phyloP scores from a whole-genome alignment of 148 eudicot genomes.

The Silene conica region DNA sequence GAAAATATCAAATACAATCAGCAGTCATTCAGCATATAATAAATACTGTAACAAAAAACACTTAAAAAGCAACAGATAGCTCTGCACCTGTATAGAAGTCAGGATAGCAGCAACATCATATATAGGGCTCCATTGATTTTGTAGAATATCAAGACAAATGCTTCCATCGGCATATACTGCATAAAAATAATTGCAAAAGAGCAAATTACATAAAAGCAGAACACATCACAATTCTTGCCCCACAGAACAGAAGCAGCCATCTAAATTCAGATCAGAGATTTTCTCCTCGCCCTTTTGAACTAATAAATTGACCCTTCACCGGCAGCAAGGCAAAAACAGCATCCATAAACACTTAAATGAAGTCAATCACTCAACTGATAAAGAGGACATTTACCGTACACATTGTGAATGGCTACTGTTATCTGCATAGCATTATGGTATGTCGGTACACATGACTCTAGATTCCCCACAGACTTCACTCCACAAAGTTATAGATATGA shows the following conservation, averaged over 20 bases:
- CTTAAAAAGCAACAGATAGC: neutral
- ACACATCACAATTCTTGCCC: neutral
- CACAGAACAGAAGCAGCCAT: neutral
- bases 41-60: neutral
- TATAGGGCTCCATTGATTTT: conserved; percentile 88
- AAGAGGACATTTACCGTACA: no score
- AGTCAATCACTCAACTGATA: no score
- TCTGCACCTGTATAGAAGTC: conserved; percentile 66
- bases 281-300: neutral
- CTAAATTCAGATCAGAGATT: neutral
- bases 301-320: neutral
- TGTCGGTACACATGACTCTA: neutral
- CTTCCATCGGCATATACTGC: conserved; percentile 87
- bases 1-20: neutral
- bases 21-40: neutral
- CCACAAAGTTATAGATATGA: neutral
- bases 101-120: conserved; percentile 86
- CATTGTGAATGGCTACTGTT: neutral
- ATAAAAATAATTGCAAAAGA: conserved; percentile 13
- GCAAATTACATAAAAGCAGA: neutral
- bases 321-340: neutral
- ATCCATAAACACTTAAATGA: no score
- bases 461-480: neutral
- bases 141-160: conserved; percentile 79
- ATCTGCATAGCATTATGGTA: neutral